phyloP scores from a whole-genome alignment of 108 stramenopile genomes.

The Seminavis robusta region DNA sequence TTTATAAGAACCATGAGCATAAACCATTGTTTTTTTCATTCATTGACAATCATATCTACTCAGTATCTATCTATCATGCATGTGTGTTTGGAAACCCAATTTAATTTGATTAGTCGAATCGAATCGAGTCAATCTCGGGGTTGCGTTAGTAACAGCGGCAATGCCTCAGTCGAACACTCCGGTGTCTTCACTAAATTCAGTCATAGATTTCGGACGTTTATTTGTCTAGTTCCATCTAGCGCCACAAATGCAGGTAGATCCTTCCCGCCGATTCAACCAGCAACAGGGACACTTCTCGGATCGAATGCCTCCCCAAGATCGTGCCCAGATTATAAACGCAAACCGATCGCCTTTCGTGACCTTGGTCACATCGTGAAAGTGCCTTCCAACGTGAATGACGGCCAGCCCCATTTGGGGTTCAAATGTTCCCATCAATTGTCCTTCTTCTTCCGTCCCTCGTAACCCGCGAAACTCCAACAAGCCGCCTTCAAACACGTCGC shows the following conservation, averaged over 20 bases:
- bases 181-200: too few species aligned
- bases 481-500: slow-evolving; percentile 62
- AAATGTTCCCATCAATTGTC: slow-evolving; percentile 40
- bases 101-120: too few species aligned
- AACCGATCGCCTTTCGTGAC: slow-evolving; percentile 71
- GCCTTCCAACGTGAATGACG: slow-evolving; percentile 71
- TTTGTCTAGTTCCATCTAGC: slow-evolving; percentile 54
- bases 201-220: too few species aligned
- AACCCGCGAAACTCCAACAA: slow-evolving; percentile 64
- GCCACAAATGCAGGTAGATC: slow-evolving; percentile 46
- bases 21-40: too few species aligned
- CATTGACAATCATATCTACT: too few species aligned
- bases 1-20: too few species aligned
- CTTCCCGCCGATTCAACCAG: slow-evolving; percentile 64
- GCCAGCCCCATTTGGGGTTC: slow-evolving; percentile 53
- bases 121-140: too few species aligned
- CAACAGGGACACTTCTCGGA: slow-evolving; percentile 70
- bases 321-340: slow-evolving; percentile 73
- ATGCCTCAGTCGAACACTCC: too few species aligned
- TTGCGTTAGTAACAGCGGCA: too few species aligned
- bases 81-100: too few species aligned
- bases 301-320: slow-evolving; percentile 51
- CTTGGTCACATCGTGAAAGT: slow-evolving; percentile 71
- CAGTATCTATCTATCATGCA: too few species aligned
- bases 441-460: slow-evolving; percentile 56